Evolutionary conservation across 2,329 filamentous ascomycete genomes (phyloP), one percentile per base, ranked within the genome.

Genomic region (Parafenestella ontariensis): DNA sequence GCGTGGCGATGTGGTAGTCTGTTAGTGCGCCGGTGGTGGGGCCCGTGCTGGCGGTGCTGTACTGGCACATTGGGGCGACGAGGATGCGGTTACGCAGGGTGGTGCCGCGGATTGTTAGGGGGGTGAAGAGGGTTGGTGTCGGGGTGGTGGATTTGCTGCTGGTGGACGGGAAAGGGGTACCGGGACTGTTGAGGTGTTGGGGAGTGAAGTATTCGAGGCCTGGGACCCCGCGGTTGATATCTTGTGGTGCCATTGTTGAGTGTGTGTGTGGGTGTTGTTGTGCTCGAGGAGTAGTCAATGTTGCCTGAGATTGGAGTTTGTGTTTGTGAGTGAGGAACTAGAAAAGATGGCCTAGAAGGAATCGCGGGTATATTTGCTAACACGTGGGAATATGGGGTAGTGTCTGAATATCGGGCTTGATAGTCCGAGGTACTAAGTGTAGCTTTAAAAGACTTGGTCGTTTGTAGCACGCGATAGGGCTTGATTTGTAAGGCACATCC

Each of bases 121-220:
- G 71, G 10, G 52, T 72, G 58, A 76, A 76, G 39, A 76, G 68
- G 1, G 66, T 75, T 0, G 74, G 72, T 3, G 61, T 53, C 0
- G 20, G 29, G 33, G 59, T 56, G 33, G 54, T 50, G 9, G 33
- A 8, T 31, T 54, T 56, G 21, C 43, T 37, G n/a, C n/a, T n/a
- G n/a, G n/a, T n/a, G 15, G 43, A 41, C n/a, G 56, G 45, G 10
- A 48, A 29, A 4, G 65, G 64, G 1, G 65, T 78, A 15, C 79
- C 79, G 5, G 80, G 78, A 3, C 73, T 74, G 13, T 68, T 70
- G 37, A 71, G 49, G 59, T 82, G 80, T 10, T 73, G 62, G 9
- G 79, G 80, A 1, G 79, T 81, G 67, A 79, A 82, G 71, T 79
- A 82, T 10, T 78, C 67, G 34, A 76, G 51, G 45, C 58, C 60